Percentiles rank a stretch among this genome's conserved stretches.
Evolutionary conservation across 176 grass and related monocot species (phyloP).

Genomic region (Bolboschoenus planiculmis): DNA sequence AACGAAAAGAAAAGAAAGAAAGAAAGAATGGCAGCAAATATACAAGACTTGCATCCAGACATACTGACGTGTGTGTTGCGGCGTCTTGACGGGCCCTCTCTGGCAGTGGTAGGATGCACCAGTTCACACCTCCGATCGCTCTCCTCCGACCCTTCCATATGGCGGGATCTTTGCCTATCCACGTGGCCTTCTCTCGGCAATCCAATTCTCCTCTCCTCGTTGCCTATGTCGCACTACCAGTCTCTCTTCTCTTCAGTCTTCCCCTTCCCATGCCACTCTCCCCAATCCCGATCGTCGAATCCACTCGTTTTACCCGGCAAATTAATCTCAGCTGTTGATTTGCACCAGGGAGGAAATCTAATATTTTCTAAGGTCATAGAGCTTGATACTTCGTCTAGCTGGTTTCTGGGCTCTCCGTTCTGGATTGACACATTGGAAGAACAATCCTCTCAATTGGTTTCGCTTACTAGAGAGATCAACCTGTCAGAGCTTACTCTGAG

Average conservation of each 20-base stretch:
- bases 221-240: not conserved
- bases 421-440: constrained; percentile 59
- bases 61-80: constrained; percentile 46
- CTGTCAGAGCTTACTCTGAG: constrained; percentile 40
- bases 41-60: constrained; percentile 72
- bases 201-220: not conserved
- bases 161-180: constrained; percentile 56
- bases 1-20: not conserved
- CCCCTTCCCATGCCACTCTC: constrained; percentile 37
- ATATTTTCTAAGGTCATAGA: constrained; percentile 59
- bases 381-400: constrained; percentile 42
- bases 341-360: constrained; percentile 35
- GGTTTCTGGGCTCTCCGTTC: constrained; percentile 73
- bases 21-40: not conserved
- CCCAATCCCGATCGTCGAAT: not conserved
- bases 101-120: constrained; percentile 60
- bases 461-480: not conserved
- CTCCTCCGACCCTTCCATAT: constrained; percentile 40
- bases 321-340: constrained; percentile 74
- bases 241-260: constrained; percentile 70
- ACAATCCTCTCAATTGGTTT: constrained; percentile 30
- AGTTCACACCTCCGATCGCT: constrained; percentile 39
- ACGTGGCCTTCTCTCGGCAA: constrained; percentile 55
- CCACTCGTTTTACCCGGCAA: not conserved
- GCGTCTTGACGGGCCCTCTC: constrained; percentile 54